These are phyloP conservation scores for Stachybotrys echinatus DNA, from an alignment of 2,329 filamentous ascomycete genomes.

Conservation along the genomic window DNA sequence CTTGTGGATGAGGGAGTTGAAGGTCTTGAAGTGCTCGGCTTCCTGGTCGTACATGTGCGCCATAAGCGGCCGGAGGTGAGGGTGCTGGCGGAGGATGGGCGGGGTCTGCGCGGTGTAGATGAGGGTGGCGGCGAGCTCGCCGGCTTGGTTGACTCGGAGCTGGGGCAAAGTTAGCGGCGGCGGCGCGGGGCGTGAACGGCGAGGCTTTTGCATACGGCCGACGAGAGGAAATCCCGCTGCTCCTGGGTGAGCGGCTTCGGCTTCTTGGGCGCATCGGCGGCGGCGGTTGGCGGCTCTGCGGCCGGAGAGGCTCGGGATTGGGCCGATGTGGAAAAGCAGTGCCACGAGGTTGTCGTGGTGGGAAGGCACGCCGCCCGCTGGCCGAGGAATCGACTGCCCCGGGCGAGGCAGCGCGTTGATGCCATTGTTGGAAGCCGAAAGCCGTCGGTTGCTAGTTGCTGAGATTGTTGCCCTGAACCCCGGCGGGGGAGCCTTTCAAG, in stretches of 20 bases:
- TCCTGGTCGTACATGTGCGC: conserved; percentile 98
- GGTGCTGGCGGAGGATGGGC: conserved; percentile 71
- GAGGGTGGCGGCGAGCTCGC: conserved; percentile 90
- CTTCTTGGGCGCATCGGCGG: conserved; percentile 25
- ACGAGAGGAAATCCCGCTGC: conserved; percentile 70
- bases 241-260: conserved; percentile 60
- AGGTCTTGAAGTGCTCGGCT: conserved; percentile 77
- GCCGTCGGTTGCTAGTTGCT: too few species aligned
- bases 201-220: conserved; percentile 49
- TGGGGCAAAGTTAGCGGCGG: conserved; percentile 29
- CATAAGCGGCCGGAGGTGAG: conserved; percentile 86
- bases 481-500: too few species aligned
- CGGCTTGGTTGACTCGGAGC: conserved; percentile 95
- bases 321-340: not conserved
- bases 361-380: conserved; percentile 10
- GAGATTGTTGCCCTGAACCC: too few species aligned
- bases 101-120: conserved; percentile 91
- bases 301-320: not conserved
- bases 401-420: conserved; percentile 10
- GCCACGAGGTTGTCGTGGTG: conserved; percentile 15
- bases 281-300: conserved; percentile 6
- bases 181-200: too few species aligned
- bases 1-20: conserved; percentile 75
- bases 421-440: conserved; percentile 9
- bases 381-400: conserved; percentile 10